These are phyloP conservation scores for Penicillium ochrochloron DNA, from an alignment of 495 filamentous ascomycete species.

Conservation along the genomic window DNA sequence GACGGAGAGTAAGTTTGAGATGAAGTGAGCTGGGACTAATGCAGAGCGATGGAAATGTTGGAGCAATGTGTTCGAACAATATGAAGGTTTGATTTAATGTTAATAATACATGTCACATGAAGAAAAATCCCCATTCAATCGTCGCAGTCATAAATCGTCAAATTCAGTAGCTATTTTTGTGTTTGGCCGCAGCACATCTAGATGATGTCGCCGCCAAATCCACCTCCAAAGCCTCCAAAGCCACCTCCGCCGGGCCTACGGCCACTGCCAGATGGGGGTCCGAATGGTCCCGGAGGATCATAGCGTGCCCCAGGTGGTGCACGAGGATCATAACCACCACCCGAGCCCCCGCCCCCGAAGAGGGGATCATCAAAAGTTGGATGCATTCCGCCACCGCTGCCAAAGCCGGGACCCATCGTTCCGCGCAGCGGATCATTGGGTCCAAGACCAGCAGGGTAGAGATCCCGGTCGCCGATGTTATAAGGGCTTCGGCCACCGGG, in stretches of 20 bases:
- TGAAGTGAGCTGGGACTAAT: background rate
- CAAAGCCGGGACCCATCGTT: slow-evolving; percentile 59
- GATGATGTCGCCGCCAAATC: slow-evolving; percentile 73
- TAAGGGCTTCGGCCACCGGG: slow-evolving; percentile 58
- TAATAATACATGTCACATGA: slow-evolving; percentile 5
- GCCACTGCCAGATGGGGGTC: slow-evolving; percentile 52
- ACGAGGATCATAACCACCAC: slow-evolving; percentile 47
- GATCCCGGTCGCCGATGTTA: slow-evolving; percentile 79
- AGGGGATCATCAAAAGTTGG: slow-evolving; percentile 93
- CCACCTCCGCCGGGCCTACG: slow-evolving; percentile 44
- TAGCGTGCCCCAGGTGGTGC: slow-evolving; percentile 66
- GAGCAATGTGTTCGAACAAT: background rate
- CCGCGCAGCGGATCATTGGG: slow-evolving; percentile 80
- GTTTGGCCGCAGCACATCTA: slow-evolving; percentile 35
- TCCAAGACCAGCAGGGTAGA: slow-evolving; percentile 86
- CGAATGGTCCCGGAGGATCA: slow-evolving; percentile 77
- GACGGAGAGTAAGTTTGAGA: slow-evolving; percentile 56
- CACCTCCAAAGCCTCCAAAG: slow-evolving; percentile 56
- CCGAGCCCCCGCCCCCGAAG: slow-evolving; percentile 67
- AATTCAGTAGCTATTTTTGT: slow-evolving; percentile 4
- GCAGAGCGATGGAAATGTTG: background rate
- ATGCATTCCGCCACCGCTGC: slow-evolving; percentile 81
- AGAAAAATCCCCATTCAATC: background rate
- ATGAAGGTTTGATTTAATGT: background rate
- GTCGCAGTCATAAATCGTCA: slow-evolving; percentile 6